Base-by-base conservation (phyloP, 1,139 yeast genomes). In the Candida sp. region DNA sequence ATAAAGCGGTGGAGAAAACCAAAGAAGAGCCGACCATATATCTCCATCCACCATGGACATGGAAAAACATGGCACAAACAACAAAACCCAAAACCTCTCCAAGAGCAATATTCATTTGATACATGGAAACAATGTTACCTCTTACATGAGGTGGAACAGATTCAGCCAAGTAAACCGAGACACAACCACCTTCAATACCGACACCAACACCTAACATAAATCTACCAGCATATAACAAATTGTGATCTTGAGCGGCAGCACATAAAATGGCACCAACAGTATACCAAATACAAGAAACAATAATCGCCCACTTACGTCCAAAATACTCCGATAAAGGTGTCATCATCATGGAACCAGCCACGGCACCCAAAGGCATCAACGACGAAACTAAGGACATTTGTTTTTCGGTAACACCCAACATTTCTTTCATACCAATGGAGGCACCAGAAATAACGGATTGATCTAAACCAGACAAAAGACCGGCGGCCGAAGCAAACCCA, bases 401-500 rank as follows among this genome's bases (percentile, higher is more conserved):
- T 47, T 60, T 60, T 5, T 58, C 45, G n/a, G 64, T 52, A 36
- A 76, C 56, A 19, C 54, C 34, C 33, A 76, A 61, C 25, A 64
- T 67, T 4, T 58, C 57, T n/a, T 64, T 66, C 72, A 80, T 71
- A 22, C 77, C 77, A 43, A 77, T 64, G 36, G 72, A 66, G 4
- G 86, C 85, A 53, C 84, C 85, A 37, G 79, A 70, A 46, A 81
- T 81, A 39, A 80, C 64, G 8, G 81, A 74, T 59, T 77, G 81
- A 58, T 77, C 82, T 38, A 75, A 64, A 46, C 85, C 85, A 11
- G 84, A 77, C 41, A 81, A 69, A 44, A 79, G 57, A 40, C 86
- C 86, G 22, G 83, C 84, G 48, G 77, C 72, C 4, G 84, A 74
- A 9, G 83, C 81, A 53, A 79, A 77, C 9, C 55, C 57, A 19